Conservation (phyloP, 2,329 filamentous ascomycete species). For the Xylariaceae sp. region DNA sequence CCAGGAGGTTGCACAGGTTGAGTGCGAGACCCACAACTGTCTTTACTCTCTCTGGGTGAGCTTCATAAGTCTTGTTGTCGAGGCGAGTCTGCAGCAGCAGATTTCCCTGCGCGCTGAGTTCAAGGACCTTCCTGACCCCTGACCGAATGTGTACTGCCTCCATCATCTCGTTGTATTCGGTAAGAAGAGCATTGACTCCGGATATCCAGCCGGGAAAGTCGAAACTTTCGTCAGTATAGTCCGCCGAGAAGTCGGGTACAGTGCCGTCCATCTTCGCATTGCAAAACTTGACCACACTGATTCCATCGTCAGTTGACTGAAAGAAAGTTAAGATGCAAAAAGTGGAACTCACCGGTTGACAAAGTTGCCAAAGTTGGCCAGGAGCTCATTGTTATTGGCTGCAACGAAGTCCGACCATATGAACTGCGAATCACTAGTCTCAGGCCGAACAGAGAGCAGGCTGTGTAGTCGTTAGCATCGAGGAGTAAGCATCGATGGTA, state of each 20-base stretch:
- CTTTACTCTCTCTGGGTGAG: slow-evolving; percentile 28
- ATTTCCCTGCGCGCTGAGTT: slow-evolving; percentile 57
- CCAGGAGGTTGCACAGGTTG: slow-evolving; percentile 61
- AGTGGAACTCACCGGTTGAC: slow-evolving; percentile 42
- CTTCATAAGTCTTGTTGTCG: slow-evolving; percentile 31
- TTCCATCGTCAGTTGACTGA: too few species aligned
- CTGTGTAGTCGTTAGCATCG: too few species aligned
- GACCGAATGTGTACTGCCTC: slow-evolving; percentile 51
- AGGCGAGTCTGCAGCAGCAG: slow-evolving; percentile 38
- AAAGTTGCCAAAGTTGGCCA: slow-evolving; percentile 58
- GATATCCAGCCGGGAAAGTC: slow-evolving; percentile 33
- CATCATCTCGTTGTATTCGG: slow-evolving; percentile 46
- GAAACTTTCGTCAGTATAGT: slow-evolving; percentile 48
- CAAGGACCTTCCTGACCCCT: slow-evolving; percentile 53
- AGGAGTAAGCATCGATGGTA: too few species aligned
- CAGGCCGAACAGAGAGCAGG: slow-evolving; percentile 62
- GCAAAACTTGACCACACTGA: slow-evolving; percentile 62
- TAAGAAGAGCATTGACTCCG: slow-evolving; percentile 40
- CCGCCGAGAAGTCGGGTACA: slow-evolving; percentile 53
- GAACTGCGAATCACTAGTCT: slow-evolving; percentile 67
- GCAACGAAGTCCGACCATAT: slow-evolving; percentile 65
- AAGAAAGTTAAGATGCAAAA: background rate
- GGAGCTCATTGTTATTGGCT: slow-evolving; percentile 65
- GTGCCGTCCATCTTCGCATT: slow-evolving; percentile 66
- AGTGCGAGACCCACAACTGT: slow-evolving; percentile 54